Percentiles rank a stretch among this genome's conserved stretches.
Conservation (phyloP, 2,329 filamentous ascomycete species). For the Hymenoscyphus scutula region DNA sequence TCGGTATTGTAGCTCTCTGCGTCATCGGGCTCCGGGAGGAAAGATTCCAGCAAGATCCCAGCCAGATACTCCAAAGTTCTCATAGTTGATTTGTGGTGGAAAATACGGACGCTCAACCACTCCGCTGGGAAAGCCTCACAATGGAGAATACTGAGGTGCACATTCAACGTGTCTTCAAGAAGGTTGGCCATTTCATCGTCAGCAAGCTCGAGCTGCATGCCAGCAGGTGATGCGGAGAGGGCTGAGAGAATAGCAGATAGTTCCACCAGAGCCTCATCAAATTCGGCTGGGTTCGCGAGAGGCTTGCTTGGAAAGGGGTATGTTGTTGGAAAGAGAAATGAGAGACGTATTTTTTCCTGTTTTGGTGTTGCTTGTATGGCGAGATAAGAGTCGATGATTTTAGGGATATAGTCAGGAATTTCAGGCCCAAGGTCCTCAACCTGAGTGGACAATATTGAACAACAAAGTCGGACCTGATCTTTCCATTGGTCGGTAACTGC, state of each 20-base stretch:
- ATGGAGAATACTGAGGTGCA: conserved; percentile 84
- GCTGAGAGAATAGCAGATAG: conserved; percentile 84
- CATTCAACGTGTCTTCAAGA: conserved; percentile 74
- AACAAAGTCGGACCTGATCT: conserved; percentile 90
- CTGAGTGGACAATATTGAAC: conserved; percentile 86
- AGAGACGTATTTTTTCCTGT: conserved; percentile 64
- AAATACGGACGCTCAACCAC: conserved; percentile 93
- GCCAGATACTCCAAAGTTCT: conserved; percentile 80
- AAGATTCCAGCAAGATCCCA: conserved; percentile 74
- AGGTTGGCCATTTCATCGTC: conserved; percentile 73
- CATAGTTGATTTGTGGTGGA: conserved; percentile 88
- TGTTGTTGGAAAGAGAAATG: conserved; percentile 81
- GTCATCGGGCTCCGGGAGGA: conserved; percentile 85
- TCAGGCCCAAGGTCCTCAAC: conserved; percentile 74
- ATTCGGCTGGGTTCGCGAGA: conserved; percentile 56
- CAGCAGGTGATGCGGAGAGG: conserved; percentile 69
- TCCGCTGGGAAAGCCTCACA: conserved; percentile 84
- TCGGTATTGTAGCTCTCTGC: conserved; percentile 81
- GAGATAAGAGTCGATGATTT: conserved; percentile 85
- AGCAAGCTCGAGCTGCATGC: conserved; percentile 72
- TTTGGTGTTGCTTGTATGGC: conserved; percentile 61
- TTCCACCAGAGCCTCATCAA: conserved; percentile 87
- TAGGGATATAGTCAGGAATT: conserved; percentile 85
- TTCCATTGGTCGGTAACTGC: conserved; percentile 81
- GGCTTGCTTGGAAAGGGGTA: conserved; percentile 83